Conservation (phyloP, 192 early-diverging fungal species). For the Backusella tuberculispora region DNA sequence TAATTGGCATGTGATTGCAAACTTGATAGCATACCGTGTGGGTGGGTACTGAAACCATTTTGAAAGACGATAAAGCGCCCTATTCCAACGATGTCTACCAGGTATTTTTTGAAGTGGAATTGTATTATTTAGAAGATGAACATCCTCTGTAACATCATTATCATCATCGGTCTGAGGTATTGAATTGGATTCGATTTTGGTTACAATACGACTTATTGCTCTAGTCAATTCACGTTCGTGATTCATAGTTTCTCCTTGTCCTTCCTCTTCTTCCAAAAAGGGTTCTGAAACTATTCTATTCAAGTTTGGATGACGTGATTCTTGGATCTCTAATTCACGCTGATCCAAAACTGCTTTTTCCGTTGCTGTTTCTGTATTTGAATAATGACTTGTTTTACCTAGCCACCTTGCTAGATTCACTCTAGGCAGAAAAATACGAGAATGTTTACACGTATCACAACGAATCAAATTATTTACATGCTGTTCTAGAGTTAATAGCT, state of each 20-base stretch:
- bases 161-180: neutral
- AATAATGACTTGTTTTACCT: neutral
- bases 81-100: constrained; percentile 29
- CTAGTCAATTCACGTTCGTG: no score
- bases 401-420: constrained; percentile 12
- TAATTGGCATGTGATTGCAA: constrained; percentile 18
- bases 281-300: no score
- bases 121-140: neutral
- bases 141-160: neutral
- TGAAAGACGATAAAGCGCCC: neutral
- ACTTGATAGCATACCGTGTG: constrained; percentile 33
- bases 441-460: neutral
- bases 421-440: constrained; percentile 17
- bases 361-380: no score
- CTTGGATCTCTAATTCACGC: neutral
- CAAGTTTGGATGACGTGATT: neutral
- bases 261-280: no score
- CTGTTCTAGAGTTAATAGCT: constrained; percentile 16
- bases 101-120: constrained; percentile 22
- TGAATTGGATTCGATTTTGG: neutral
- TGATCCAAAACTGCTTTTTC: neutral
- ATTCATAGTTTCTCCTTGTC: no score
- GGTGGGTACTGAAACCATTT: constrained; percentile 17
- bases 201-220: no score
- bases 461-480: constrained; percentile 1